phyloP scores from a whole-genome alignment of 2,329 filamentous ascomycete genomes.

The Chaetomiaceae sp. region DNA sequence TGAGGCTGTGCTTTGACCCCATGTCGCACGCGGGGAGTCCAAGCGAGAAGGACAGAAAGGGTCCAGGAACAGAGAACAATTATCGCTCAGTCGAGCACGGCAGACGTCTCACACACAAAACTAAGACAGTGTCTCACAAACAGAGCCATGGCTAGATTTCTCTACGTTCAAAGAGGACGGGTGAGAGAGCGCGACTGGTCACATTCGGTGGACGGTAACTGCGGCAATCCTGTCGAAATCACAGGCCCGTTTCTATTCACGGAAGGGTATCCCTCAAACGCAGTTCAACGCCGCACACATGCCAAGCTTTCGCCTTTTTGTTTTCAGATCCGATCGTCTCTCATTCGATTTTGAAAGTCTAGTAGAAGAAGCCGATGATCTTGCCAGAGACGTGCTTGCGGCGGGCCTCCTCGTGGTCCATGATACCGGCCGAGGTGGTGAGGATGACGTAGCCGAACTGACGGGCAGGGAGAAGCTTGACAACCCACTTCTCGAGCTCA shows the following conservation, averaged over 20 bases:
- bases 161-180: no score
- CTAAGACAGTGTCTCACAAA: neutral
- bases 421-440: conserved; percentile 98
- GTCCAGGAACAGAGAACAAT: no score
- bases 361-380: conserved; percentile 99
- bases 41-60: no score
- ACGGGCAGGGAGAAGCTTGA: conserved; percentile 98
- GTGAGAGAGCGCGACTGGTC: neutral
- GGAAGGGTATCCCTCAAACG: conserved; percentile 20
- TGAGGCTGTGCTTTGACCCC: no score
- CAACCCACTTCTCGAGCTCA: conserved; percentile 99
- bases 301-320: conserved; percentile 8
- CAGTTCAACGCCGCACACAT: conserved; percentile 17
- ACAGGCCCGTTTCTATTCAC: conserved; percentile 15
- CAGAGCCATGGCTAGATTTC: neutral
- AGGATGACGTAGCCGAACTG: conserved; percentile 99
- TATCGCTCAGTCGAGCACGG: no score
- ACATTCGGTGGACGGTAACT: neutral
- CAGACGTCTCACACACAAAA: no score
- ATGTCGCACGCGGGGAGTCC: no score
- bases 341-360: conserved; percentile 33
- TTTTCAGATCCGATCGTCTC: conserved; percentile 16
- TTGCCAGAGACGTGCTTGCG: conserved; percentile 99
- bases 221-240: conserved; percentile 6
- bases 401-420: conserved; percentile 99